Base-by-base conservation (phyloP, 768 basidiomycete genomes). In the Cantharellus anzutake region DNA sequence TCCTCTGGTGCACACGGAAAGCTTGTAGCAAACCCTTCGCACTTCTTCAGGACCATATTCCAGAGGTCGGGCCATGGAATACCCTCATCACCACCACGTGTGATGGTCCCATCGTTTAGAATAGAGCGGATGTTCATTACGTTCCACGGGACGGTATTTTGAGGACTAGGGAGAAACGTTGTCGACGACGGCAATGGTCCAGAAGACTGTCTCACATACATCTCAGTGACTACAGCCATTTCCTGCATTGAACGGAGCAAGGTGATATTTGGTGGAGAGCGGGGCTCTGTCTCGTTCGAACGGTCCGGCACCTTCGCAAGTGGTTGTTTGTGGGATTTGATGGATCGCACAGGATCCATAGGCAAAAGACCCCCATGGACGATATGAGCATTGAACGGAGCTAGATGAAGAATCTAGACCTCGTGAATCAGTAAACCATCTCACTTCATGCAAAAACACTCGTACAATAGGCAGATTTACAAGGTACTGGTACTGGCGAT, bases 341-440 rank as follows among this genome's bases (percentile, higher is more conserved):
- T 68, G 38, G 77, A 67, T 62, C 74, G 77, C 1, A 69, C 71
- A 2, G 88, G 83, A 66, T 94, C 80, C 3, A 75, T 76, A 0
- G 90, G 76, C 2, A 97, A 75, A 20, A 94, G 66, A 3, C 93
- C 93, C 1, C 81, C 92, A 64, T 96, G 91, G 1, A 83, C 86
- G 53, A 93, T 74, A 71, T 81, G 82, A 0, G 81, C 70, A 66
- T 93, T 87, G 2, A 84, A 78, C 2, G 76, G 75, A 0, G 90
- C 87, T 14, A 86, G 70, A 67, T 94, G 81, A 4, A 92, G 72
- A 55, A 29, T 29, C 20, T 29, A 1, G 20, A 29, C 20, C 20
- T 29, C 20, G 20, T 29, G 20, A 29, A 29, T 29, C 20, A 29
- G 20, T 29, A 29, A 29, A 29, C 20, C 20, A 29, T 29, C 20